phyloP scores from a whole-genome alignment of 2,329 filamentous ascomycete genomes.

The Monascus ruber region DNA sequence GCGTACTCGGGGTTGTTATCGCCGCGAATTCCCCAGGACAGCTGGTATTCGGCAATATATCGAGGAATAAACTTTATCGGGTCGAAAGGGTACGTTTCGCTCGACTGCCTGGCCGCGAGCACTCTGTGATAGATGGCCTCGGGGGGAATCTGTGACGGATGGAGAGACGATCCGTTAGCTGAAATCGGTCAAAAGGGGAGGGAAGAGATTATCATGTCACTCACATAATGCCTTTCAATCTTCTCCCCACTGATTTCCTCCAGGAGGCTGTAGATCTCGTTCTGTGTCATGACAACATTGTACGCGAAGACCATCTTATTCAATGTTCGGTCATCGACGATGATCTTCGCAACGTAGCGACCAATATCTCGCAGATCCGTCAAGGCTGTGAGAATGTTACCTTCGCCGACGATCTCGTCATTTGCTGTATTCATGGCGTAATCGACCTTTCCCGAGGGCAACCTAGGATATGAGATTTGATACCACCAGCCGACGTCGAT shows the following conservation, averaged over 20 bases:
- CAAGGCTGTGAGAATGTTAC: constrained; percentile 32
- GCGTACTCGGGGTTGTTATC: constrained; percentile 46
- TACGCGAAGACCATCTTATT: constrained; percentile 43
- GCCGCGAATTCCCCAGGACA: constrained; percentile 38
- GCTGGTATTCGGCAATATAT: constrained; percentile 33
- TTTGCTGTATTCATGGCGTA: constrained; percentile 28
- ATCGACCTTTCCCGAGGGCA: constrained; percentile 38
- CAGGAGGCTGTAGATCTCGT: constrained; percentile 36
- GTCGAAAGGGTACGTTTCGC: constrained; percentile 27
- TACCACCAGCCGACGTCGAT: constrained; percentile 52
- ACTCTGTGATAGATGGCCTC: constrained; percentile 25
- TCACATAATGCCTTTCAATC: constrained; percentile 29
- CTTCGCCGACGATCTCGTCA: constrained; percentile 35
- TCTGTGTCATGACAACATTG: constrained; percentile 35
- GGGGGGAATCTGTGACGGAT: constrained; percentile 17
- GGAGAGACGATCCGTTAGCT: constrained; percentile 6
- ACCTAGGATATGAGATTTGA: constrained; percentile 35
- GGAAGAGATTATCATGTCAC: constrained; percentile 3
- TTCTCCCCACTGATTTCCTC: constrained; percentile 41
- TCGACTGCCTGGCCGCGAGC: constrained; percentile 20
- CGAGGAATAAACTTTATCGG: constrained; percentile 24
- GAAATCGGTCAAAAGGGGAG: neutral
- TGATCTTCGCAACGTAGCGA: constrained; percentile 39
- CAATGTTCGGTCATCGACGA: constrained; percentile 42
- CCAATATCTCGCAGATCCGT: constrained; percentile 46